A percentile compares a stretch with the other conserved stretches of the same genome.
phyloP scores from a whole-genome alignment of 2,329 filamentous ascomycete species.

The Tolypocladium ovalisporum region DNA sequence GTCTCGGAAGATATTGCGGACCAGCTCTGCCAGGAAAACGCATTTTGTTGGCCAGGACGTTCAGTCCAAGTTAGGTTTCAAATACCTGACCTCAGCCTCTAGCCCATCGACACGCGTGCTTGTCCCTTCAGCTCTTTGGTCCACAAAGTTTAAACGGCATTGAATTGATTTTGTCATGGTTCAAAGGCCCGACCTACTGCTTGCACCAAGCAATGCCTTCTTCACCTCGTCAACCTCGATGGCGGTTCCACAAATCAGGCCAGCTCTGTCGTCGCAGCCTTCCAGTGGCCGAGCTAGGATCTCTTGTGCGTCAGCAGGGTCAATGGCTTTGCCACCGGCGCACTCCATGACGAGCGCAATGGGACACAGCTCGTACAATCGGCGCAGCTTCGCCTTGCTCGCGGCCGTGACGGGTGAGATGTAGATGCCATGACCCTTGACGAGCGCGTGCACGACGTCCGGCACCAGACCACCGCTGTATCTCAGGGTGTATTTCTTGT shows the following conservation, averaged over 20 bases:
- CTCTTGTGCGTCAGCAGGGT: constrained; percentile 29
- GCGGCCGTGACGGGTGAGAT: constrained; percentile 41
- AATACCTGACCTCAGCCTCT: background rate
- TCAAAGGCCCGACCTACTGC: background rate
- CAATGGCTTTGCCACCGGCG: constrained; percentile 44
- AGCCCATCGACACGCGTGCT: background rate
- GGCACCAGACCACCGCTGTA: constrained; percentile 52
- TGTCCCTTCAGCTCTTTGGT: background rate
- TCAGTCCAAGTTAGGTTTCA: background rate
- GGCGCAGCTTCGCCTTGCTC: constrained; percentile 45
- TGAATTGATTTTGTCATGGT: background rate
- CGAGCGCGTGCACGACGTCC: constrained; percentile 46
- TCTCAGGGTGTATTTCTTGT: constrained; percentile 44
- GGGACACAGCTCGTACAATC: constrained; percentile 48
- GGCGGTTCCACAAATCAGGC: constrained; percentile 37
- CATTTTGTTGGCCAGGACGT: background rate
- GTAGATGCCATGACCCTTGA: constrained; percentile 52
- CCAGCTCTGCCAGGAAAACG: background rate
- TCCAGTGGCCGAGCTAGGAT: constrained; percentile 28
- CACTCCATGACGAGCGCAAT: constrained; percentile 51
- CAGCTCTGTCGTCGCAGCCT: constrained; percentile 37
- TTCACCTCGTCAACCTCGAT: constrained; percentile 33
- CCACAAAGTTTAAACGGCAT: background rate
- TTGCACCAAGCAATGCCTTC: background rate
- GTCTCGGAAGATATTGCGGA: background rate